These are phyloP conservation scores for Microbotryum lychnidis-dioicae DNA, from an alignment of 1,284 basidiomycete genomes.

Conservation along the genomic window DNA sequence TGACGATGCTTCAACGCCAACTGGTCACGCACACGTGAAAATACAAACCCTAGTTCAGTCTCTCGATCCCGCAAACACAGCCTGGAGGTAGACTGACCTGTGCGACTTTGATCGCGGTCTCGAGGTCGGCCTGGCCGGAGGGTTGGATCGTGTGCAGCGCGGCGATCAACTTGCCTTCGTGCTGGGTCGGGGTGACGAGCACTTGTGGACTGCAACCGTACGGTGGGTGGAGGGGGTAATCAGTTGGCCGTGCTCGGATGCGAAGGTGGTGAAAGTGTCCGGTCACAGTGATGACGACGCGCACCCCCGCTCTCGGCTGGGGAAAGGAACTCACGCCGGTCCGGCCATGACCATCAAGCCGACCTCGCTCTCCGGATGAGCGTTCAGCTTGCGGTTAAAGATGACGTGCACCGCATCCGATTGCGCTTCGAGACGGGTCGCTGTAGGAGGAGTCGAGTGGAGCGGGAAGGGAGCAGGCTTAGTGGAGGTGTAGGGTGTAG, in stretches of 20 bases:
- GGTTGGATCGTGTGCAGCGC: constrained; percentile 62
- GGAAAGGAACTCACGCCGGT: constrained; percentile 51
- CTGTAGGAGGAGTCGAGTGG: constrained; percentile 9
- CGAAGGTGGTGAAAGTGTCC: no score
- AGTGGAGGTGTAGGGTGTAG: constrained; percentile 49
- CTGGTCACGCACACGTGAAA: constrained; percentile 19
- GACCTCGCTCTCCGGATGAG: constrained; percentile 94
- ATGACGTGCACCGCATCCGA: constrained; percentile 82
- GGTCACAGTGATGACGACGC: neutral
- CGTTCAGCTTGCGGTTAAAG: constrained; percentile 86
- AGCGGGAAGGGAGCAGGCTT: neutral
- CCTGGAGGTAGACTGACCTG: constrained; percentile 44
- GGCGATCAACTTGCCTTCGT: constrained; percentile 81
- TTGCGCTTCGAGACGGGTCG: constrained; percentile 66
- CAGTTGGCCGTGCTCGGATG: no score
- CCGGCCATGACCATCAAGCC: constrained; percentile 97
- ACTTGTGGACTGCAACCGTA: constrained; percentile 66
- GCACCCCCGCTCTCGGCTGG: neutral
- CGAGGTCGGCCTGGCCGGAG: constrained; percentile 71
- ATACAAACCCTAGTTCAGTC: neutral
- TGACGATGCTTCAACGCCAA: constrained; percentile 95
- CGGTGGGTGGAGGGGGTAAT: no score
- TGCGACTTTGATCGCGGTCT: constrained; percentile 84
- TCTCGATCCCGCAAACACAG: neutral
- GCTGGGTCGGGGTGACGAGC: constrained; percentile 88